Evolutionary conservation across 176 grass and related monocot species (phyloP).

Genomic region (Avena atlantica): DNA sequence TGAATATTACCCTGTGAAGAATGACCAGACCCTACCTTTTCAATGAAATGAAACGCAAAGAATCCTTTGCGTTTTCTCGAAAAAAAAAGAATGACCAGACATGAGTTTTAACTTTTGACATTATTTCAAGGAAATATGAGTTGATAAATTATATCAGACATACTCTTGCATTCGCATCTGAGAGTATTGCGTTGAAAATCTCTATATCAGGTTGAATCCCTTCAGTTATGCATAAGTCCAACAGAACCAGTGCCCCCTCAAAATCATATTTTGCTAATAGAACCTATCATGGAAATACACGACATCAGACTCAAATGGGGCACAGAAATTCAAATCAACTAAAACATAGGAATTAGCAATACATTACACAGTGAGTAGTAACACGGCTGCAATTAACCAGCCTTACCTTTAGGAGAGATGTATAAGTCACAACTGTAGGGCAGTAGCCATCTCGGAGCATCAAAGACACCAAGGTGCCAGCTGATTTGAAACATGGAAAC

Average conservation of each 20-base stretch:
- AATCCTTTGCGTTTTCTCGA: too few species aligned
- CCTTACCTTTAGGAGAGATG: constrained; percentile 60
- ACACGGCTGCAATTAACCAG: not conserved
- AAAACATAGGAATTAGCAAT: constrained; percentile 25
- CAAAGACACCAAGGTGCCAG: constrained; percentile 68
- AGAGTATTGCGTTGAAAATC: constrained; percentile 78
- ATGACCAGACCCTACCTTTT: too few species aligned
- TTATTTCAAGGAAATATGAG: constrained; percentile 18
- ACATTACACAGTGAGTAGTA: not conserved
- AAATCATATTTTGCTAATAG: constrained; percentile 70
- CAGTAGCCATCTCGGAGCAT: constrained; percentile 78
- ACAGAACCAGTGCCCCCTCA: constrained; percentile 61
- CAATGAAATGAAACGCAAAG: too few species aligned
- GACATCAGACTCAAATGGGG: constrained; percentile 19
- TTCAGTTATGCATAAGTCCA: constrained; percentile 55
- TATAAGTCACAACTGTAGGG: constrained; percentile 61
- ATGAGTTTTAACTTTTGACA: constrained; percentile 30
- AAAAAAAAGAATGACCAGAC: constrained; percentile 43
- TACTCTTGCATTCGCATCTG: constrained; percentile 66
- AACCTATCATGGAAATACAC: constrained; percentile 63
- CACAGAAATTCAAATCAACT: constrained; percentile 22
- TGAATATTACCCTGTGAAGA: constrained; percentile 78
- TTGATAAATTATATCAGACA: not conserved
- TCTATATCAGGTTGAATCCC: constrained; percentile 60
- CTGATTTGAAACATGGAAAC: constrained; percentile 64